These are phyloP conservation scores for Linaria vulgaris DNA, from an alignment of 257 asterid genomes.

Conservation along the genomic window DNA sequence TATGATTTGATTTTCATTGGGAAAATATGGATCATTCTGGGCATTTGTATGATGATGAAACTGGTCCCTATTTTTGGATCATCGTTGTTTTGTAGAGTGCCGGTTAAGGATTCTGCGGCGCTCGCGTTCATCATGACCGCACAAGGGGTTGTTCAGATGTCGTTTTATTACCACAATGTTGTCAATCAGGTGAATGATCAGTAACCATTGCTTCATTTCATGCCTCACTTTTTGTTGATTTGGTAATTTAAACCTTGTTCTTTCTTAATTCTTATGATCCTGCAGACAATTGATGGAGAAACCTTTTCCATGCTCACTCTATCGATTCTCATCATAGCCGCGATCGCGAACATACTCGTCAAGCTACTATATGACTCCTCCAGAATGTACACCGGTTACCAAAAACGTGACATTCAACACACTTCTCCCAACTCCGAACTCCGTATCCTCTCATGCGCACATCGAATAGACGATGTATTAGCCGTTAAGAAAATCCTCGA, in stretches of 20 bases:
- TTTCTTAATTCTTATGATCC: slow-evolving; percentile 5
- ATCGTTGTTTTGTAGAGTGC: slow-evolving; percentile 62
- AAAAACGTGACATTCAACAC: slow-evolving; percentile 65
- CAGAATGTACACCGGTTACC: slow-evolving; percentile 60
- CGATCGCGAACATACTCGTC: slow-evolving; percentile 34
- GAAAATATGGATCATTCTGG: slow-evolving; percentile 33
- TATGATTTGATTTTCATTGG: slow-evolving; percentile 47
- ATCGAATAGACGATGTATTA: slow-evolving; percentile 54
- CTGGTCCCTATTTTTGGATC: slow-evolving; percentile 43
- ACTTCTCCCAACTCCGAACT: slow-evolving; percentile 50
- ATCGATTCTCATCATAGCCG: slow-evolving; percentile 52
- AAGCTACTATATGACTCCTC: slow-evolving; percentile 51
- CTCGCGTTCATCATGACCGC: slow-evolving; percentile 68
- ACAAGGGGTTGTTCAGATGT: slow-evolving; percentile 84
- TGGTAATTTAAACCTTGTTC: not conserved
- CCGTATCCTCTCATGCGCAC: slow-evolving; percentile 51
- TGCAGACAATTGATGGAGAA: slow-evolving; percentile 77
- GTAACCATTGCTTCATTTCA: too few species aligned
- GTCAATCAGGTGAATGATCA: slow-evolving; percentile 49
- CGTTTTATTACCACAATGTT: slow-evolving; percentile 48
- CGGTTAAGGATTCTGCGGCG: slow-evolving; percentile 66
- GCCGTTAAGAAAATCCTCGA: slow-evolving; percentile 48
- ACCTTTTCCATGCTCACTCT: slow-evolving; percentile 57
- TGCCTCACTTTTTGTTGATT: not conserved
- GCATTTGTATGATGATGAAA: slow-evolving; percentile 37